phyloP scores from a whole-genome alignment of 495 filamentous ascomycete genomes.

The Sporormia fimetaria region DNA sequence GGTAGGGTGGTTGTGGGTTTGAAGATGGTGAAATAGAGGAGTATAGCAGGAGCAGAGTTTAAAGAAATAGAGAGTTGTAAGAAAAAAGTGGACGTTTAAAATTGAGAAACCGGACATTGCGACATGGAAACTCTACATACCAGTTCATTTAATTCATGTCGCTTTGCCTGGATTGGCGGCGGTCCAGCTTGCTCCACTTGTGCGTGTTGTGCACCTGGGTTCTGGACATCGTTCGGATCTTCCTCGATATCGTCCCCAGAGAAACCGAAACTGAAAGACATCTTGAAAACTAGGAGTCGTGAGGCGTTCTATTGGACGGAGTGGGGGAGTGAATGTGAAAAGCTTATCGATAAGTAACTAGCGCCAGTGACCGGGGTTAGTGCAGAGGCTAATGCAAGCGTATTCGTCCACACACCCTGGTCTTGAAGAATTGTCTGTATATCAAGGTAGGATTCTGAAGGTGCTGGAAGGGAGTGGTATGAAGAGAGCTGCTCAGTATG shows the following conservation, averaged over 20 bases:
- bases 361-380: too few relatives aligned
- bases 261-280: conserved; percentile 66
- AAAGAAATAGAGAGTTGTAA: conserved; percentile 3
- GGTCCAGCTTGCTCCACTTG: conserved; percentile 9
- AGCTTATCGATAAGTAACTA: too few relatives aligned
- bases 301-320: not conserved
- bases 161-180: conserved; percentile 17
- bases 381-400: too few relatives aligned
- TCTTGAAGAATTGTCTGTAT: too few relatives aligned
- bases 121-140: conserved; percentile 14
- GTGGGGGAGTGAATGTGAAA: not conserved
- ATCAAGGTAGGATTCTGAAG: too few relatives aligned
- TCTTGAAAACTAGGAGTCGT: too few relatives aligned
- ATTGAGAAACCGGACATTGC: not conserved
- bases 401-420: too few relatives aligned
- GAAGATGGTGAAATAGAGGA: not conserved
- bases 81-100: not conserved
- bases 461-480: too few relatives aligned
- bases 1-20: not conserved
- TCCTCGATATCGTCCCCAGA: conserved; percentile 74
- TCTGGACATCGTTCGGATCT: conserved; percentile 32
- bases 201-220: conserved; percentile 8
- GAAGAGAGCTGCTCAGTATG: too few relatives aligned
- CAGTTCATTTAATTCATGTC: conserved; percentile 22
- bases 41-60: not conserved